phyloP scores from a whole-genome alignment of 108 stramenopile genomes.

The Cyclostephanos invisitatus region DNA sequence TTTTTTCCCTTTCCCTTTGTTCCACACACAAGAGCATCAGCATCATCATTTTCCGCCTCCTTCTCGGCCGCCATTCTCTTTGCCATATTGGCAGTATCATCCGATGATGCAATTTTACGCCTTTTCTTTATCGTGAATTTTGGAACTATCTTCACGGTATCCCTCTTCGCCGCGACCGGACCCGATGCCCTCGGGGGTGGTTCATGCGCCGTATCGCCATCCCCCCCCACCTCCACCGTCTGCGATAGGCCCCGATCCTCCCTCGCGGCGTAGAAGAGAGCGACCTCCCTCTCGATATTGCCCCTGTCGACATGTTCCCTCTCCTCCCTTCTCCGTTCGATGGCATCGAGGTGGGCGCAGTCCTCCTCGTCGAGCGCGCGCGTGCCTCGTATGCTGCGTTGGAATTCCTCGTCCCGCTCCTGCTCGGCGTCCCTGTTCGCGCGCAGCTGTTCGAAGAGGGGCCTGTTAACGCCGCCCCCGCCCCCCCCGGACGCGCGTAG shows the following conservation, averaged over 20 bases:
- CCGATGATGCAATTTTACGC: constrained; percentile 19
- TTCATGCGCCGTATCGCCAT: constrained; percentile 13
- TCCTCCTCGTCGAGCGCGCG: constrained; percentile 81
- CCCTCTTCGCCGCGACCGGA: constrained; percentile 13
- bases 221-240: constrained; percentile 23
- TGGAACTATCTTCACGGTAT: constrained; percentile 18
- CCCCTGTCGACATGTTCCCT: constrained; percentile 48
- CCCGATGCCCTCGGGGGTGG: background rate
- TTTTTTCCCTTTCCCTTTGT: background rate
- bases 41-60: constrained; percentile 11
- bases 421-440: constrained; percentile 76
- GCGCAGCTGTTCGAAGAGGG: constrained; percentile 87
- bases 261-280: constrained; percentile 70
- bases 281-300: constrained; percentile 64
- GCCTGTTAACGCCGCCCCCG: constrained; percentile 50
- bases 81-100: constrained; percentile 9
- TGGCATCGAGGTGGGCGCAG: constrained; percentile 73
- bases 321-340: constrained; percentile 55
- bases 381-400: constrained; percentile 69
- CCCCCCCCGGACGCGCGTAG: constrained; percentile 30
- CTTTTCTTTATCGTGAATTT: constrained; percentile 51
- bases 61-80: background rate
- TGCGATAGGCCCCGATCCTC: constrained; percentile 43
- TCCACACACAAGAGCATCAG: constrained; percentile 3
- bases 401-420: constrained; percentile 64